Conservation (phyloP, 23 red algal species). For the Agarophyton chilense region DNA sequence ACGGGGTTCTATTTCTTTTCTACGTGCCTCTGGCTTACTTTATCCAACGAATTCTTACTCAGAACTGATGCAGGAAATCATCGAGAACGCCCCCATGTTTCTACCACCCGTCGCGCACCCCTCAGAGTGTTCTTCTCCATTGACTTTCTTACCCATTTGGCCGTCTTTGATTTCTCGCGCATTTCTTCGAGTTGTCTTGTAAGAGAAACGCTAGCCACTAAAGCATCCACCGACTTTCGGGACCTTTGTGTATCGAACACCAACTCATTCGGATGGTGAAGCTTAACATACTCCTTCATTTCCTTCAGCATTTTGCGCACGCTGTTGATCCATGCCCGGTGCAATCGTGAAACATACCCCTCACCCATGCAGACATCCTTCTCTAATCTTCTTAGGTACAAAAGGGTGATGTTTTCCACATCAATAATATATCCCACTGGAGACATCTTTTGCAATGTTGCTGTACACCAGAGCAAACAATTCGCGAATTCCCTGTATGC, state of each 20-base stretch:
- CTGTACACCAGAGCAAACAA: slow-evolving; percentile 66
- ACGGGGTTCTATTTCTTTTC: no score
- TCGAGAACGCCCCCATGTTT: neutral
- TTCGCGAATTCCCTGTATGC: slow-evolving; percentile 64
- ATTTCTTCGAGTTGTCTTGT: slow-evolving; percentile 47
- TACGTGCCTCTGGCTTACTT: no score
- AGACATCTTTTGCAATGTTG: slow-evolving; percentile 72
- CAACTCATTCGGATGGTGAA: slow-evolving; percentile 71
- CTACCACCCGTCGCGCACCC: neutral
- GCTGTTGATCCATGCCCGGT: slow-evolving; percentile 58
- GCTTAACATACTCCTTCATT: slow-evolving; percentile 74
- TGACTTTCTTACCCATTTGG: slow-evolving; percentile 38
- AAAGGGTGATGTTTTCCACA: slow-evolving; percentile 54
- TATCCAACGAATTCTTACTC: no score
- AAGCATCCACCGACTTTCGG: slow-evolving; percentile 45
- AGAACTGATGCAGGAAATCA: no score
- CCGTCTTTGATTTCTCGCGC: slow-evolving; percentile 40
- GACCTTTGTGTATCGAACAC: slow-evolving; percentile 67
- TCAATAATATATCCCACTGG: slow-evolving; percentile 76
- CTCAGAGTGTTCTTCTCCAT: slow-evolving; percentile 1
- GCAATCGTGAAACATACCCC: slow-evolving; percentile 31
- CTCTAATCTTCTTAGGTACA: slow-evolving; percentile 52
- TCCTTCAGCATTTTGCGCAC: slow-evolving; percentile 74
- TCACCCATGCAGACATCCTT: slow-evolving; percentile 24
- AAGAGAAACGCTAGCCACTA: slow-evolving; percentile 36